Conservation (phyloP, 768 basidiomycete genomes). For the Lyophyllum semitale region DNA sequence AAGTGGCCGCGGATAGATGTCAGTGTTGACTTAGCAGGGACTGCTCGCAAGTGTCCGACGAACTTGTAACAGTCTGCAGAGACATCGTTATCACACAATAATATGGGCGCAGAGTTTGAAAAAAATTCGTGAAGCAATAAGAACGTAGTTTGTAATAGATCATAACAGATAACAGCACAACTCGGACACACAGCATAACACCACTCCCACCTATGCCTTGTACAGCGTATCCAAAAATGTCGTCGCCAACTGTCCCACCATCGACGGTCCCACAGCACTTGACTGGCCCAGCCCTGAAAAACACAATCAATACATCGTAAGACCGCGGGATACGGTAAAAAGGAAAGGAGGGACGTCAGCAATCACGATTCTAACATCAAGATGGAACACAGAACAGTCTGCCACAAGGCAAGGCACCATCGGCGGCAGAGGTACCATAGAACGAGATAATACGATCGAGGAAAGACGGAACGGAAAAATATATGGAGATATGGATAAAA, state of each 20-base stretch:
- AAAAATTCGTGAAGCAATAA: too few species aligned
- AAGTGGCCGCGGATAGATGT: too few species aligned
- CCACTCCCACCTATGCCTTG: constrained; percentile 53
- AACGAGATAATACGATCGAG: neutral
- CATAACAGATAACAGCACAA: neutral
- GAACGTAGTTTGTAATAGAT: too few species aligned
- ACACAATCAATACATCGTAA: neutral
- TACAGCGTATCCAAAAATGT: constrained; percentile 83
- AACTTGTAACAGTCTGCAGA: too few species aligned
- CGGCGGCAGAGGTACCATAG: neutral
- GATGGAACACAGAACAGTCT: neutral
- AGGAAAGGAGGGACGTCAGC: neutral
- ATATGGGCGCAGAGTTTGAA: too few species aligned
- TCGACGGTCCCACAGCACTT: constrained; percentile 76
- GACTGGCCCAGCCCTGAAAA: constrained; percentile 76
- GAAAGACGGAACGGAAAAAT: neutral
- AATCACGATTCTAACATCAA: neutral
- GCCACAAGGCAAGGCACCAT: neutral
- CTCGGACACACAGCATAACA: neutral
- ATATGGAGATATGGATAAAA: neutral
- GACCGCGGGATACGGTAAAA: neutral
- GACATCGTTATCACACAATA: too few species aligned
- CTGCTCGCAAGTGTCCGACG: too few species aligned
- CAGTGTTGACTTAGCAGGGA: too few species aligned
- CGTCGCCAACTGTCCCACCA: constrained; percentile 78